Base-by-base conservation (phyloP, 192 early-diverging fungal species). In the Pecoramyces ruminantium region DNA sequence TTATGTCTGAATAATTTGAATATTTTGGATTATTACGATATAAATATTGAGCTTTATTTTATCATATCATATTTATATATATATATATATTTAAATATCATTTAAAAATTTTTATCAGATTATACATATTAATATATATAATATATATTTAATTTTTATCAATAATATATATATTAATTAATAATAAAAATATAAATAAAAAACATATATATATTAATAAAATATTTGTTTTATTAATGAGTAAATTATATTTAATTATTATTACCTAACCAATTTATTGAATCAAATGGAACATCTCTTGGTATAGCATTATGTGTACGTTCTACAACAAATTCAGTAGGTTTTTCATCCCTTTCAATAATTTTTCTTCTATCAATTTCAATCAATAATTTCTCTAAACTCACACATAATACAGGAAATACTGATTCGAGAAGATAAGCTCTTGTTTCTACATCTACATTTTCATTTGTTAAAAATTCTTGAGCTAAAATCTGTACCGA, bases 211-310 rank as follows among this genome's bases (percentile, higher is more conserved):
- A n/a, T n/a, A n/a, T n/a, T n/a, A n/a, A n/a, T n/a, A n/a, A n/a
- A n/a, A n/a, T n/a, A n/a, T n/a, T n/a, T n/a, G n/a, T n/a, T n/a
- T n/a, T n/a, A n/a, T n/a, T n/a, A n/a, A n/a, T n/a, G n/a, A n/a
- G n/a, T n/a, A n/a, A n/a, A n/a, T n/a, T n/a, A n/a, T n/a, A n/a
- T n/a, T n/a, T n/a, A n/a, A n/a, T n/a, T n/a, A n/a, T n/a, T n/a
- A n/a, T 67, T 84, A 90, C 89, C 89, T 15, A 88, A 82, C 89
- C 89, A 90, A 80, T 88, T 90, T 18, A 88, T 84, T 13, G 87
- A 83, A 81, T 89, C 86, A 83, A 90, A 88, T 27, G 51, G 51
- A n/a, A 67, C 51, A 67, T 67, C 51, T 67, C 51, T 67, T n/a
- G 51, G 51, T 8, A 67, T 6, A 25, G 51, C 51, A 67, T 67